Evolutionary conservation across 129 eudicot species (phyloP).

Genomic region (Centrapalus pauciflorus): DNA sequence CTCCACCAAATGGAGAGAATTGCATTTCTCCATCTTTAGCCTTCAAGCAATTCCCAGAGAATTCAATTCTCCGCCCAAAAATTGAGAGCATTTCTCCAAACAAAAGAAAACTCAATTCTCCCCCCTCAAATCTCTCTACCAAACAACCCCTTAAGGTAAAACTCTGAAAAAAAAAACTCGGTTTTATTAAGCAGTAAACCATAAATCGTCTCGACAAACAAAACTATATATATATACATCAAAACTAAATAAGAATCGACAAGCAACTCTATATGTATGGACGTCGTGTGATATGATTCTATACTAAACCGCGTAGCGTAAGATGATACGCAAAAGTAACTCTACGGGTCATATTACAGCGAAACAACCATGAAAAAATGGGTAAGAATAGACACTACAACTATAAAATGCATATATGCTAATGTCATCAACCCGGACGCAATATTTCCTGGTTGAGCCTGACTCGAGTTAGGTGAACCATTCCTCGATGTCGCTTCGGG

Average conservation of each 20-base stretch:
- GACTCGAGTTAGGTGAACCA: conserved; percentile 30
- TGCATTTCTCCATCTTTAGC: too few relatives aligned
- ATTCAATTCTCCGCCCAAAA: too few relatives aligned
- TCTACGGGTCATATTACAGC: conserved; percentile 10
- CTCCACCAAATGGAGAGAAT: too few relatives aligned
- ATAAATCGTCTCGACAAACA: conserved; percentile 5
- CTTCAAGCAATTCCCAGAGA: too few relatives aligned
- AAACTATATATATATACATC: conserved; percentile 28
- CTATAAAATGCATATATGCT: conserved; percentile 13
- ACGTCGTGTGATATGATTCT: conserved; percentile 17
- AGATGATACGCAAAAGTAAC: conserved; percentile 4
- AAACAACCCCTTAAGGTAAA: not conserved
- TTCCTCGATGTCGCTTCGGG: conserved; percentile 61
- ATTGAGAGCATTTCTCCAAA: too few relatives aligned
- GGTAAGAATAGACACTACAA: conserved; percentile 33
- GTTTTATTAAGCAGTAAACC: conserved; percentile 13
- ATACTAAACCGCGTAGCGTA: conserved; percentile 1
- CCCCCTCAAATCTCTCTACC: too few relatives aligned
- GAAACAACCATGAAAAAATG: conserved; percentile 33
- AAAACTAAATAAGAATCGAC: conserved; percentile 25
- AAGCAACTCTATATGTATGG: conserved; percentile 8
- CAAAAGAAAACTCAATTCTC: too few relatives aligned
- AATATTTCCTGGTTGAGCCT: conserved; percentile 21
- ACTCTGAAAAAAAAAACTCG: not conserved
- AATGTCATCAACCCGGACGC: conserved; percentile 24